phyloP scores from a whole-genome alignment of 257 asterid genomes.

The Leptodermis oblonga region DNA sequence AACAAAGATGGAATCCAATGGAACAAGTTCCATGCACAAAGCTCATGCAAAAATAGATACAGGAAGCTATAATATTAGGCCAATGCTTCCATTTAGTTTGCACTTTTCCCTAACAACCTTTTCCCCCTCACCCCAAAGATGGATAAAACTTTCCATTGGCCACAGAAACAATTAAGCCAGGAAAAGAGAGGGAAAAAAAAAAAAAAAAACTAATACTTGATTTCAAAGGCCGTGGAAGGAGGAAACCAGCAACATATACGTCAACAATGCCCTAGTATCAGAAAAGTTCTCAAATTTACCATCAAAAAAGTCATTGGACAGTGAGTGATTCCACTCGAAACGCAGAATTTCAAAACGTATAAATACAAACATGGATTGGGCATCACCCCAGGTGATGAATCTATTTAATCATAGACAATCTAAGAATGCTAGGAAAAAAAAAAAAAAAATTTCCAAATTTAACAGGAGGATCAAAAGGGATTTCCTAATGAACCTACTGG shows the following conservation, averaged over 20 bases:
- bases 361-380: neutral
- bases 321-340: neutral
- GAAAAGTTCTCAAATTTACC: neutral
- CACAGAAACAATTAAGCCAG: neutral
- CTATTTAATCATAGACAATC: neutral
- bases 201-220: neutral
- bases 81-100: neutral
- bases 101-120: no score
- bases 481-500: slow-evolving; percentile 45
- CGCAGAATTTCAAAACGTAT: neutral
- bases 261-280: neutral
- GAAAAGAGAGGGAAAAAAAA: neutral
- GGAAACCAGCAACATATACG: neutral
- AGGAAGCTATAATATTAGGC: neutral
- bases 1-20: neutral
- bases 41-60: neutral
- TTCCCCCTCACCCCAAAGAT: neutral
- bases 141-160: neutral
- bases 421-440: neutral
- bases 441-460: no score
- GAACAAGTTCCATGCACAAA: neutral
- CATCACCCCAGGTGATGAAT: neutral
- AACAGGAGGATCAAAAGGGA: neutral
- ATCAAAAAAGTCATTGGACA: neutral
- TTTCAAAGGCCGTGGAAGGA: neutral